Evolutionary conservation across 352 stramenopile species (phyloP), one percentile per base, ranked within the genome.

Genomic region (Phytopythium helicoides): DNA sequence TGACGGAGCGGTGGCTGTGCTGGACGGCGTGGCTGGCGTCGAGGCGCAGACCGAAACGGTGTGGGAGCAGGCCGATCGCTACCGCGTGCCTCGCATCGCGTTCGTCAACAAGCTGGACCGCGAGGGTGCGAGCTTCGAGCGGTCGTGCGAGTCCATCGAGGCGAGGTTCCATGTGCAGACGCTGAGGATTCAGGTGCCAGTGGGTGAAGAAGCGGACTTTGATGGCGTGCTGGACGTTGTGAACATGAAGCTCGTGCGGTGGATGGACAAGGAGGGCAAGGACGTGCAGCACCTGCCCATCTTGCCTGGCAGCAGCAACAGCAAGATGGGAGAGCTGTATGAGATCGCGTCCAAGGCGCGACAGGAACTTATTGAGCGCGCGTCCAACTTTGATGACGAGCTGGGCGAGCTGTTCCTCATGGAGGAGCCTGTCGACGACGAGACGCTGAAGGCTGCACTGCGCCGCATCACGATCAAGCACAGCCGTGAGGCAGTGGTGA

Each of bases 101-200:
- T 99, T 99, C 71, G 70, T 99, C 19, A 99, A 99, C 77, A 99
- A 99, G 60, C 89, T 99, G 67, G 96, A 99, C 63, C 81, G 95
- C 34, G 97, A 96, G 35, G 96, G 96, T 52, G 93, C 94, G 15
- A 95, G 96, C 68, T 98, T 98, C 64, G 85, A 78, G 44, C 89
- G 86, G 51, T 89, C 89, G 23, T 96, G 97, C 10, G 66, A 72
- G 56, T 87, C 74, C 1, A 66, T 91, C 28, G 73, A 89, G 62
- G 57, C 71, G 22, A 68, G 72, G 1, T 87, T 88, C 46, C 59
- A 72, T 19, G 72, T 90, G 21, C 68, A 70, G 39, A 85, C 74
- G 58, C 64, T 91, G 28, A 70, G 73, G 31, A 60, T 87, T 19
- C 82, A 90, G 60, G 48, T 93, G 36, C 81, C 81, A 6, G 42